These are phyloP conservation scores for Iris pallida DNA, from an alignment of 116 monocot species.

Conservation along the genomic window DNA sequence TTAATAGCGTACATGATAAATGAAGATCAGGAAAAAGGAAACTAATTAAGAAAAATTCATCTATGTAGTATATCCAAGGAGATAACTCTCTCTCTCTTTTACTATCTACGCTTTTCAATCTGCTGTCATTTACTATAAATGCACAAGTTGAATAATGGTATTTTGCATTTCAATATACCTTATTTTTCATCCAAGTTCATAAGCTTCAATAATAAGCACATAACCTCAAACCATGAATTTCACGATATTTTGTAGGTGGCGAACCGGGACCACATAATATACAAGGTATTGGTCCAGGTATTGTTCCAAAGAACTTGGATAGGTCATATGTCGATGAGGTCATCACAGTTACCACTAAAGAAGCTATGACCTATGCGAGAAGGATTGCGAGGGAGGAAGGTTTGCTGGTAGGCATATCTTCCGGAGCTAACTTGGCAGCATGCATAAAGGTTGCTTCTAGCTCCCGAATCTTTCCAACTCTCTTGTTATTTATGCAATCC, in stretches of 20 bases:
- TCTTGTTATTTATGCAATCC: too few species aligned
- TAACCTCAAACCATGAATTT: background rate
- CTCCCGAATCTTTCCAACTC: background rate
- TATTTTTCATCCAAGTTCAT: background rate
- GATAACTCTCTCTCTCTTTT: too few species aligned
- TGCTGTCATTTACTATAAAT: too few species aligned
- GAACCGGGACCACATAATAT: constrained; percentile 62
- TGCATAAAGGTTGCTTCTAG: constrained; percentile 50
- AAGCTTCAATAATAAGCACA: background rate
- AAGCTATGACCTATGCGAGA: constrained; percentile 58
- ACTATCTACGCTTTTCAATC: too few species aligned
- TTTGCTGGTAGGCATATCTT: constrained; percentile 82
- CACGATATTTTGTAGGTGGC: constrained; percentile 35
- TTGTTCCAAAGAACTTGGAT: constrained; percentile 62
- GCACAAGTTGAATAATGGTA: too few species aligned
- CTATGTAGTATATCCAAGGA: too few species aligned
- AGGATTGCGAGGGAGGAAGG: constrained; percentile 84
- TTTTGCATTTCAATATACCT: background rate
- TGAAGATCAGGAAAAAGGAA: too few species aligned
- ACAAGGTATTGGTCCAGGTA: constrained; percentile 67
- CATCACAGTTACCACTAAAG: constrained; percentile 54
- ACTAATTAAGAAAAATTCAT: too few species aligned
- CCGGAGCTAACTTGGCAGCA: constrained; percentile 76
- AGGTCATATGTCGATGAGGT: constrained; percentile 55
- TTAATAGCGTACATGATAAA: background rate